Evolutionary conservation across 805 yeast genomes (phyloP).

Genomic region (Hanseniaspora singularis): DNA sequence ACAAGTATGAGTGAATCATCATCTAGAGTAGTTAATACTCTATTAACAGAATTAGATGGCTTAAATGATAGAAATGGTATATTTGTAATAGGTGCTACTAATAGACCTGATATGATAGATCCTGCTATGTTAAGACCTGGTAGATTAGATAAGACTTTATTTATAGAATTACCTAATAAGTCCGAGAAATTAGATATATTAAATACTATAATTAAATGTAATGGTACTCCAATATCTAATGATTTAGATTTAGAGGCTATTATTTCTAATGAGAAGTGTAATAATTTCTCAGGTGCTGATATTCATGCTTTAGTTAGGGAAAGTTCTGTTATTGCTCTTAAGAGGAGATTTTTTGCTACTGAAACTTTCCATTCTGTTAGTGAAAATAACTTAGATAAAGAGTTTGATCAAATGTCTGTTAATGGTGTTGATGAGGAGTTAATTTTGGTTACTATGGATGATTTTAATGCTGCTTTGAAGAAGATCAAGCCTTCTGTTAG

Average conservation of each 20-base stretch:
- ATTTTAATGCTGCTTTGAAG: conserved; percentile 59
- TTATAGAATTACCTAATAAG: conserved; percentile 75
- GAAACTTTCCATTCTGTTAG: conserved; percentile 34
- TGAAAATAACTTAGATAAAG: conserved; percentile 37
- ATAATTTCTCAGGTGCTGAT: conserved; percentile 94
- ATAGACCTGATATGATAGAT: conserved; percentile 95
- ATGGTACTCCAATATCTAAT: conserved; percentile 59
- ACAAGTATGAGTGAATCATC: conserved; percentile 77
- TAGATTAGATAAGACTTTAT: conserved; percentile 81
- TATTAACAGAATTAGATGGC: conserved; percentile 90
- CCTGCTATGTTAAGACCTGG: conserved; percentile 98
- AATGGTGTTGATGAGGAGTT: conserved; percentile 24
- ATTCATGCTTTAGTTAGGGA: conserved; percentile 82
- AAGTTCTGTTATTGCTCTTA: conserved; percentile 82
- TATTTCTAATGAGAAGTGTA: conserved; percentile 67
- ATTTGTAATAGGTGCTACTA: conserved; percentile 92
- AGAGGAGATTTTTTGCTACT: conserved; percentile 51
- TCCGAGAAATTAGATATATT: conserved; percentile 73
- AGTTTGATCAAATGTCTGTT: conserved; percentile 31
- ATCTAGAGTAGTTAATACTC: conserved; percentile 85
- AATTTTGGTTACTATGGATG: conserved; percentile 48
- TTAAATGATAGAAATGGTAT: conserved; percentile 85
- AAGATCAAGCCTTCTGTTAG: conserved; percentile 83
- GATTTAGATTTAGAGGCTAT: conserved; percentile 50
- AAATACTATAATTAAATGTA: conserved; percentile 56